A percentile compares a stretch with the other conserved stretches of the same genome.
Evolutionary conservation across 768 basidiomycete species (phyloP).

Genomic region (Phanerochaete carnosa): DNA sequence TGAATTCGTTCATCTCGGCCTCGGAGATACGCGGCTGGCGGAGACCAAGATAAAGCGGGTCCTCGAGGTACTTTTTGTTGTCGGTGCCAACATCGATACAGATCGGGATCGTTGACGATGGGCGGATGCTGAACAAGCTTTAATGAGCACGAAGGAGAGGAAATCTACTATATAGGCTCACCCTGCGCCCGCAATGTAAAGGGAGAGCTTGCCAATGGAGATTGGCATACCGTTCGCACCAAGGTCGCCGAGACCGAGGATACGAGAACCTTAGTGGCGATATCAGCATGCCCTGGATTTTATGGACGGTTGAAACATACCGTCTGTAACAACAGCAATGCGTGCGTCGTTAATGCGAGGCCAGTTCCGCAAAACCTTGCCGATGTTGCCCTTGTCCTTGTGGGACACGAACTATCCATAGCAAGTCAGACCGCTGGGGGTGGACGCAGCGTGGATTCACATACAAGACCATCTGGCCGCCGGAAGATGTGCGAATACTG

Average conservation of each 20-base stretch:
- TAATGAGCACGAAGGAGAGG: background rate
- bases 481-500: constrained; percentile 80
- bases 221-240: constrained; percentile 87
- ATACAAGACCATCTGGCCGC: constrained; percentile 68
- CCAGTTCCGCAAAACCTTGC: constrained; percentile 68
- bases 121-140: constrained; percentile 54
- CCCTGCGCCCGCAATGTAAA: constrained; percentile 91
- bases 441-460: constrained; percentile 17
- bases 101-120: constrained; percentile 77
- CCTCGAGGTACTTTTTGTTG: constrained; percentile 72
- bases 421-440: background rate
- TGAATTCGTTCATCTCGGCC: constrained; percentile 70
- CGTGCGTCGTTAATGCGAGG: constrained; percentile 71
- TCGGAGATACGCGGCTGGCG: constrained; percentile 65
- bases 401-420: constrained; percentile 66
- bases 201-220: constrained; percentile 87
- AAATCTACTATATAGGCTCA: constrained; percentile 31
- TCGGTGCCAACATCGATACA: constrained; percentile 89
- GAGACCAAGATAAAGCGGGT: constrained; percentile 88
- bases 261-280: constrained; percentile 64
- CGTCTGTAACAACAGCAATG: constrained; percentile 92
- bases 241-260: constrained; percentile 84
- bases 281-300: background rate
- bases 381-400: constrained; percentile 80
- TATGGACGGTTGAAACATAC: constrained; percentile 31